phyloP scores from a whole-genome alignment of 2,329 filamentous ascomycete genomes.

The Leptographium procerum region DNA sequence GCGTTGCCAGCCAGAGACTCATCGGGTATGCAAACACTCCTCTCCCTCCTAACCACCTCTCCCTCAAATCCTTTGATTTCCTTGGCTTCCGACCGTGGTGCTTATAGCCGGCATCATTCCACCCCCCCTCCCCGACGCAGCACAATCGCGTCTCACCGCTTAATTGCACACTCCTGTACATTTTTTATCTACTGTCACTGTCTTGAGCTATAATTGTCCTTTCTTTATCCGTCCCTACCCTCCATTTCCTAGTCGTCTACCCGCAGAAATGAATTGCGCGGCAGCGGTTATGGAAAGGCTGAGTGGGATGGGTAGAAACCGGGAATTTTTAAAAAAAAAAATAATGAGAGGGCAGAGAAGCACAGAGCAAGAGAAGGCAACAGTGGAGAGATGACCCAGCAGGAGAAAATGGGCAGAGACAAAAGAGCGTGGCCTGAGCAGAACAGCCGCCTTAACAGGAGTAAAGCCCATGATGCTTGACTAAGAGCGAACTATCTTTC shows the following conservation, averaged over 20 bases:
- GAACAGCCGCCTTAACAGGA: background rate
- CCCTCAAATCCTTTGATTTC: background rate
- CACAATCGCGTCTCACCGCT: background rate
- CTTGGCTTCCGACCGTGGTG: background rate
- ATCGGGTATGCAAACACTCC: background rate
- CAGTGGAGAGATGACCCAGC: background rate
- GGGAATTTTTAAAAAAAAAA: background rate
- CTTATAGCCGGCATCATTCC: background rate
- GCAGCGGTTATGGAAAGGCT: background rate
- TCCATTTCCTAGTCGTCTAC: background rate
- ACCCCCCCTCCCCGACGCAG: background rate
- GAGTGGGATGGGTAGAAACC: background rate
- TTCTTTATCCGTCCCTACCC: background rate
- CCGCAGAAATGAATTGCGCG: conserved; percentile 3
- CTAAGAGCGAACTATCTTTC: background rate
- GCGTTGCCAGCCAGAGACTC: background rate
- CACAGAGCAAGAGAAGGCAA: background rate
- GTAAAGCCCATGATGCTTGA: background rate
- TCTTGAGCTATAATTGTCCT: background rate
- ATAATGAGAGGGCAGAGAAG: background rate
- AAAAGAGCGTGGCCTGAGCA: background rate
- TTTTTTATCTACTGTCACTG: background rate
- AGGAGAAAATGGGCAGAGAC: background rate
- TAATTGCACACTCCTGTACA: background rate
- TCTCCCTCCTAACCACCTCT: background rate